A percentile compares a stretch with the other conserved stretches of the same genome.
Conservation (phyloP, 2,329 filamentous ascomycete species). For the Xylariaceae sp. region DNA sequence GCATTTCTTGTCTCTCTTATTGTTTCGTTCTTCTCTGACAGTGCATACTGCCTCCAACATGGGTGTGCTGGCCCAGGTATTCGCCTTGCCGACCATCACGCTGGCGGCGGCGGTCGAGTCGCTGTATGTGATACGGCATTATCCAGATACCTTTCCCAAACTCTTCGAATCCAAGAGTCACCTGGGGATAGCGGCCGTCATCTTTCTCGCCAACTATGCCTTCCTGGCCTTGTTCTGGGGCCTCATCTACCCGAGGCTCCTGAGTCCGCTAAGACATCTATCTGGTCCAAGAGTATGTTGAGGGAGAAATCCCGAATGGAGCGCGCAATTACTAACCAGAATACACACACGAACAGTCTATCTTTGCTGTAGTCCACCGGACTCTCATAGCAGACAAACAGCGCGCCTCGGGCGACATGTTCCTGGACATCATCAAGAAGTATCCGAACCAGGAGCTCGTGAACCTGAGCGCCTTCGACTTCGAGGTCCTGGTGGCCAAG, state of each 20-base stretch:
- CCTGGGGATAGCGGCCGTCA: conserved; percentile 6
- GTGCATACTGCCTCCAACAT: conserved; percentile 1
- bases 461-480: conserved; percentile 16
- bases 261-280: conserved; percentile 22
- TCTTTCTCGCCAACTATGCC: conserved; percentile 20
- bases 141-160: conserved; percentile 7
- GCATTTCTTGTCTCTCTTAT: no score
- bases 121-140: conserved; percentile 24
- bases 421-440: conserved; percentile 20
- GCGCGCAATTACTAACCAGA: neutral
- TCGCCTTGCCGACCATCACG: conserved; percentile 24
- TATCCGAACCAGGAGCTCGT: conserved; percentile 21
- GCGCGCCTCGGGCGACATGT: conserved; percentile 16
- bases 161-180: conserved; percentile 6
- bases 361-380: conserved; percentile 16
- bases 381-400: conserved; percentile 12
- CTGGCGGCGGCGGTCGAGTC: conserved; percentile 24
- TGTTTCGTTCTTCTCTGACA: neutral
- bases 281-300: conserved; percentile 20
- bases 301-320: neutral
- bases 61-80: conserved; percentile 13
- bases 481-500: conserved; percentile 19
- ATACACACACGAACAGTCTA: conserved; percentile 1
- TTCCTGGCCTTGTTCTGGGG: conserved; percentile 16
- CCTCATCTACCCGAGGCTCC: conserved; percentile 20